phyloP scores from a whole-genome alignment of 1,284 basidiomycete species.

The Bjerkandera adusta region DNA sequence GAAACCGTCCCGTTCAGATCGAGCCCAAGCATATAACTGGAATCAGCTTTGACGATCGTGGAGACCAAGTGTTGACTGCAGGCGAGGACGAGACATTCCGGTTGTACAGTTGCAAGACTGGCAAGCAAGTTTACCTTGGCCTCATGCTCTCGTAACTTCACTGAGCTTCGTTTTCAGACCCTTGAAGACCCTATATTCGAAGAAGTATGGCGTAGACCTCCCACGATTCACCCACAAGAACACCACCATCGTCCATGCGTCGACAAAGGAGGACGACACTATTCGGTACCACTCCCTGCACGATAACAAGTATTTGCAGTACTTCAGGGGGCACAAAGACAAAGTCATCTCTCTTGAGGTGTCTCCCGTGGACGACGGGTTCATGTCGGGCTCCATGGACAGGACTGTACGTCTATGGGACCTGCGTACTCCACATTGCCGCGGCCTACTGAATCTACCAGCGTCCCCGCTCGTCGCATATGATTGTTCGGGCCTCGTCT shows the following conservation, averaged over 20 bases:
- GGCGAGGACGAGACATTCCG: slow-evolving; percentile 94
- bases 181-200: slow-evolving; percentile 80
- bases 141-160: slow-evolving; percentile 25
- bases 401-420: slow-evolving; percentile 98
- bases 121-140: slow-evolving; percentile 74
- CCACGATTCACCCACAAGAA: slow-evolving; percentile 93
- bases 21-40: slow-evolving; percentile 79
- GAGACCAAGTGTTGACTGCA: slow-evolving; percentile 83
- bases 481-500: slow-evolving; percentile 87
- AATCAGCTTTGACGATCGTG: slow-evolving; percentile 88
- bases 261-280: slow-evolving; percentile 94
- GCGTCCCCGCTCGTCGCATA: slow-evolving; percentile 86
- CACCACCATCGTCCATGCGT: slow-evolving; percentile 85
- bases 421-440: slow-evolving; percentile 75
- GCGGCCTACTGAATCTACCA: slow-evolving; percentile 69
- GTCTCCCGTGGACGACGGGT: slow-evolving; percentile 91
- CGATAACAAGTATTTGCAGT: slow-evolving; percentile 94
- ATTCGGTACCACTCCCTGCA: slow-evolving; percentile 94
- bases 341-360: slow-evolving; percentile 90
- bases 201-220: slow-evolving; percentile 96
- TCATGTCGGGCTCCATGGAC: slow-evolving; percentile 93
- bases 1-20: slow-evolving; percentile 33
- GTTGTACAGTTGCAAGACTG: slow-evolving; percentile 84
- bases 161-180: slow-evolving; percentile 45
- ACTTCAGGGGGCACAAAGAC: slow-evolving; percentile 93